Percentiles rank a stretch among this genome's conserved stretches.
phyloP scores from a whole-genome alignment of 208 protist species.

The Acanthamoeba lenticulata region DNA sequence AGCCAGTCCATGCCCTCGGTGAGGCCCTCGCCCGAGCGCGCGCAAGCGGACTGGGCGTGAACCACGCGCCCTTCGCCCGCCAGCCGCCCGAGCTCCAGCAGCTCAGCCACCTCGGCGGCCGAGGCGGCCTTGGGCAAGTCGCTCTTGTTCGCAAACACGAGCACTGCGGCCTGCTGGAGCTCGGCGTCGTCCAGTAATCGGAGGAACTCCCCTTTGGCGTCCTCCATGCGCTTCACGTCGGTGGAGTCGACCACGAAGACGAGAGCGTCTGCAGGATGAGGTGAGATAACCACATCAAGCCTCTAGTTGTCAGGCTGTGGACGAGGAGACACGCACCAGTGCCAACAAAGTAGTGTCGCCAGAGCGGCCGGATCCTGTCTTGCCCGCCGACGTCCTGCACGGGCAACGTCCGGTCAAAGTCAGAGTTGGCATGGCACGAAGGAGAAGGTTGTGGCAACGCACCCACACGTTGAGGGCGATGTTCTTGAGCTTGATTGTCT shows the following conservation, averaged over 20 bases:
- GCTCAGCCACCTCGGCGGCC: slow-evolving; percentile 96
- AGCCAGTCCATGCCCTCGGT: slow-evolving; percentile 98
- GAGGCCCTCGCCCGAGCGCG: slow-evolving; percentile 95
- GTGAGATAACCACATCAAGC: not conserved
- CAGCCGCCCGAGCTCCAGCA: slow-evolving; percentile 94
- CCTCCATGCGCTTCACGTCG: slow-evolving; percentile 93
- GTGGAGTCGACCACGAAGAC: slow-evolving; percentile 98
- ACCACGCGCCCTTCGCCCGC: slow-evolving; percentile 94
- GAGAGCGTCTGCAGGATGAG: slow-evolving; percentile 88
- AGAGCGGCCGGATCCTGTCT: slow-evolving; percentile 96
- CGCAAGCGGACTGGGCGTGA: slow-evolving; percentile 96
- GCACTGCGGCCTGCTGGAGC: slow-evolving; percentile 94
- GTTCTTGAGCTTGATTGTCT: slow-evolving; percentile 97
- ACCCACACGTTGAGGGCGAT: slow-evolving; percentile 94
- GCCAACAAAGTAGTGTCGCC: slow-evolving; percentile 97
- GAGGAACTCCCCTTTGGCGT: slow-evolving; percentile 93
- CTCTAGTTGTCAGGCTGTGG: not conserved
- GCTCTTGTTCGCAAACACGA: slow-evolving; percentile 99
- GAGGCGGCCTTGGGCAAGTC: slow-evolving; percentile 98
- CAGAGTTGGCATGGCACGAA: not conserved
- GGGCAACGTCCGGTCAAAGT: not conserved
- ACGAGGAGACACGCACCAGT: slow-evolving; percentile 83
- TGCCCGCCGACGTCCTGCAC: slow-evolving; percentile 90
- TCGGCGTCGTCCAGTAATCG: slow-evolving; percentile 98
- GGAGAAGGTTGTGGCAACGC: not conserved